Evolutionary conservation across 2,329 filamentous ascomycete genomes (phyloP), one percentile per base, ranked within the genome.

Genomic region (Tolypocladium tropicale): DNA sequence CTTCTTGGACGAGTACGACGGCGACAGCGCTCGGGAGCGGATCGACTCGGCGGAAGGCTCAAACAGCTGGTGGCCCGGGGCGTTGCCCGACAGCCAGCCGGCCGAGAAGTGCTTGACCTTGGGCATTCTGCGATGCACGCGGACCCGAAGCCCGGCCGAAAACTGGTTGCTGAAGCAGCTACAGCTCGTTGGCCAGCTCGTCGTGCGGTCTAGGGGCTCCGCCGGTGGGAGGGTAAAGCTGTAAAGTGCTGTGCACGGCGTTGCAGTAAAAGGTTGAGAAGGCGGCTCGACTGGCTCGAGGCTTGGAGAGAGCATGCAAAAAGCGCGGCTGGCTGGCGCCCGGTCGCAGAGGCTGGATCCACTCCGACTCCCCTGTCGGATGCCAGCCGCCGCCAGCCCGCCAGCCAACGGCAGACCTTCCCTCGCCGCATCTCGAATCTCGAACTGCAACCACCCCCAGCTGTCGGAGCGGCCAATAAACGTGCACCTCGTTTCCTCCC

Each of bases 71-170:
- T 89, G 86, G 59, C 90, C 93, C 23, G 89, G 84, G 55, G 85
- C 85, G 53, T 88, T 86, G 65, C 85, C 82, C 60, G 86, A 85
- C 56, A 99, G 85, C 90, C 92, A 99, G 63, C 85, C 78, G 56
- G 93, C 91, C 66, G 90, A 92, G 72, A 91, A 93, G 70, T 84
- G 85, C 68, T 89, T 85, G 67, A 96, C 84, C 72, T 88, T 91
- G 39, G 90, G 89, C 93, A 96, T 96, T 57, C 68, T 73, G 62
- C 21, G 32, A 12, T 16, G 28, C 18, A 39, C n/a, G 14, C 3
- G 30, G 21, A 14, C 4, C 18, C 28, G 46, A 16, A 32, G 28
- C 7, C 46, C 18, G 46, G 28, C 46, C 46, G 46, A 21, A 41
- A 11, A n/a, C 30, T 32, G n/a, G 37, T 16, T 52, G 21, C n/a